Conservation (phyloP, 2,329 filamentous ascomycete genomes). For the Fusarium zealandicum region DNA sequence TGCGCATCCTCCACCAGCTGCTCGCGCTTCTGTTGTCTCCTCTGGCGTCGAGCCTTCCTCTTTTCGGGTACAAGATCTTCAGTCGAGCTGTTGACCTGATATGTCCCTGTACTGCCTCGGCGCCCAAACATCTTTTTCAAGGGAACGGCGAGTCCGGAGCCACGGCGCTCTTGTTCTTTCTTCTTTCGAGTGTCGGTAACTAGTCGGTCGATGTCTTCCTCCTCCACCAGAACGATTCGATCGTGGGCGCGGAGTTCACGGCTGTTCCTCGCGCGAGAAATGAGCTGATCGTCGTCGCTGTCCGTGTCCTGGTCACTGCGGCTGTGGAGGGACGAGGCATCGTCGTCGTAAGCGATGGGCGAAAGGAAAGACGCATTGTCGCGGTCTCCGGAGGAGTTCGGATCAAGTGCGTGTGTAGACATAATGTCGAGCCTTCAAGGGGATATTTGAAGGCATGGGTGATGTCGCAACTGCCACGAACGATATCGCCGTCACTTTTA, state of each 20-base stretch:
- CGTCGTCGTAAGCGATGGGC: conserved; percentile 70
- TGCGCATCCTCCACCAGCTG: conserved; percentile 60
- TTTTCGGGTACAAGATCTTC: conserved; percentile 60
- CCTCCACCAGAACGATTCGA: conserved; percentile 74
- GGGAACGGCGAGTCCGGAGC: conserved; percentile 58
- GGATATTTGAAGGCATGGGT: conserved; percentile 29
- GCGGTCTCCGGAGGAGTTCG: conserved; percentile 30
- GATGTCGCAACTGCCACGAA: conserved; percentile 13
- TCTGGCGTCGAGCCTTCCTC: conserved; percentile 56
- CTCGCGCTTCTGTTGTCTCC: conserved; percentile 62
- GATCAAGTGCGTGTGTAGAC: conserved; percentile 36
- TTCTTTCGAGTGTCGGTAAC: conserved; percentile 61
- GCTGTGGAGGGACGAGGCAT: conserved; percentile 71
- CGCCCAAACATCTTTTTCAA: conserved; percentile 55
- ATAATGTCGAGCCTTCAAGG: conserved; percentile 28
- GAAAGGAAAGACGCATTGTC: conserved; percentile 63
- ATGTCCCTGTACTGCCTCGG: conserved; percentile 45
- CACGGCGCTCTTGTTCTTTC: conserved; percentile 58
- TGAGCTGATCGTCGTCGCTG: conserved; percentile 76
- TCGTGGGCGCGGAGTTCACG: conserved; percentile 75
- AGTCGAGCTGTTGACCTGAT: conserved; percentile 52
- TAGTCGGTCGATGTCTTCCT: conserved; percentile 73
- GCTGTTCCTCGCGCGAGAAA: conserved; percentile 71
- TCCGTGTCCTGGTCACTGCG: conserved; percentile 77
- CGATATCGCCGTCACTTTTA: conserved; percentile 20